Evolutionary conservation across 495 filamentous ascomycete species (phyloP).

Genomic region (Xylaria longipes): DNA sequence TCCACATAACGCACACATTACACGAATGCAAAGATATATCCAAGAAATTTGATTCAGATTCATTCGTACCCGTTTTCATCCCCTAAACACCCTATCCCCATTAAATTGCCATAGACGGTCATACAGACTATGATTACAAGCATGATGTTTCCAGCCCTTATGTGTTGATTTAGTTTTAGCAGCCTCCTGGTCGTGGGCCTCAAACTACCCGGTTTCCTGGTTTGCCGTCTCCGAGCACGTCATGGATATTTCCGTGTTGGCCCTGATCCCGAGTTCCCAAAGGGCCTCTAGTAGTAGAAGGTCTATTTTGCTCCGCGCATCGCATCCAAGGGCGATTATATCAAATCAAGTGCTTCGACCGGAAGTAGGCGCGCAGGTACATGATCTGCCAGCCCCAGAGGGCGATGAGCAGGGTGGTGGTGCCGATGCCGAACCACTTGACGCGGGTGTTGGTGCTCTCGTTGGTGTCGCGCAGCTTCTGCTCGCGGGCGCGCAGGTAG

Average conservation of each 20-base stretch:
- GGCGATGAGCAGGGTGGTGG: constrained; percentile 89
- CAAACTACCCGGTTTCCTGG: neutral
- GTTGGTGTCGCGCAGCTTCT: constrained; percentile 96
- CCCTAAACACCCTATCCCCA: constrained; percentile 15
- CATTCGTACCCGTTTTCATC: constrained; percentile 19
- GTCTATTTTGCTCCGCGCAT: neutral
- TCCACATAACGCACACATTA: neutral
- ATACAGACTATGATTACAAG: constrained; percentile 28
- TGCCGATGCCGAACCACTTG: constrained; percentile 97
- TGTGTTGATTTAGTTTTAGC: constrained; percentile 5
- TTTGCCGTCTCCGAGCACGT: constrained; percentile 5
- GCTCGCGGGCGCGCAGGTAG: constrained; percentile 87
- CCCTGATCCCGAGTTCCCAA: neutral
- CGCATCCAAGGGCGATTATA: neutral
- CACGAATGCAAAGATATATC: neutral
- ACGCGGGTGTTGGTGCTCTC: constrained; percentile 99
- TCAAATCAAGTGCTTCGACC: constrained; percentile 91
- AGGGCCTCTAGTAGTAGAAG: neutral
- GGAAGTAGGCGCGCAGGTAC: constrained; percentile 96
- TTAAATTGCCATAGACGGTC: constrained; percentile 17
- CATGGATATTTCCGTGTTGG: neutral
- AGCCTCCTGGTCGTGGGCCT: neutral
- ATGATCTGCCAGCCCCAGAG: constrained; percentile 97
- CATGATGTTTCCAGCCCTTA: constrained; percentile 13
- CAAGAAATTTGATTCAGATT: constrained; percentile 21